A percentile compares a stretch with the other conserved stretches of the same genome.
Evolutionary conservation across 2,329 filamentous ascomycete species (phyloP).

Genomic region (Nemania abortiva): DNA sequence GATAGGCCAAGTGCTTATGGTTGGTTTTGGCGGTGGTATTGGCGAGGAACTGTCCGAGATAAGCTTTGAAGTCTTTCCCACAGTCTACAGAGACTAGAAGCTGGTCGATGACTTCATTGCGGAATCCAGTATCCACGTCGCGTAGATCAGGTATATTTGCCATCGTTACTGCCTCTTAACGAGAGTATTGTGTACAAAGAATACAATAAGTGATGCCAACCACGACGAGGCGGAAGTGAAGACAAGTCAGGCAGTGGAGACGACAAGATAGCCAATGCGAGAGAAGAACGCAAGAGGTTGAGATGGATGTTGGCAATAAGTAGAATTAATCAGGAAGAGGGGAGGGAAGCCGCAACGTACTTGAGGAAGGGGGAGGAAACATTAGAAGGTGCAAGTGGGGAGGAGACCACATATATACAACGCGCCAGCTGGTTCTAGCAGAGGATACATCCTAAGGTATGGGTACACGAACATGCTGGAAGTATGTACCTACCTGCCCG

Average conservation of each 20-base stretch:
- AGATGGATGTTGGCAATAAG: not conserved
- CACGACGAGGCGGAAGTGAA: not conserved
- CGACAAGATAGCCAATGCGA: not conserved
- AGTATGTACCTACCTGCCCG: no score
- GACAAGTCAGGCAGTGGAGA: not conserved
- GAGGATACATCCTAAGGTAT: not conserved
- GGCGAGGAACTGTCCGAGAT: constrained; percentile 18
- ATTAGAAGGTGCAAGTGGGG: not conserved
- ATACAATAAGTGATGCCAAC: not conserved
- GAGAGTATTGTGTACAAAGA: not conserved
- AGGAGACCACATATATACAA: not conserved
- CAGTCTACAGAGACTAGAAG: constrained; percentile 19
- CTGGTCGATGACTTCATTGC: constrained; percentile 16
- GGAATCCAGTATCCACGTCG: constrained; percentile 9
- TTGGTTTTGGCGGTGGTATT: constrained; percentile 13
- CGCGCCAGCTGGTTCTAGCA: not conserved
- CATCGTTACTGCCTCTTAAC: not conserved
- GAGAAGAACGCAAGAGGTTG: not conserved
- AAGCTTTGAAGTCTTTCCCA: constrained; percentile 2
- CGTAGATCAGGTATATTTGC: not conserved
- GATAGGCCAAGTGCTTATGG: constrained; percentile 26
- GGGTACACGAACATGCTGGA: no score
- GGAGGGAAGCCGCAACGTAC: not conserved
- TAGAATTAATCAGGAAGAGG: not conserved
- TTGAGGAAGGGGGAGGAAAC: not conserved